Percentiles rank a stretch among this genome's conserved stretches.
Conservation (phyloP, 352 stramenopile species). For the Halophytophthora polymorphica region DNA sequence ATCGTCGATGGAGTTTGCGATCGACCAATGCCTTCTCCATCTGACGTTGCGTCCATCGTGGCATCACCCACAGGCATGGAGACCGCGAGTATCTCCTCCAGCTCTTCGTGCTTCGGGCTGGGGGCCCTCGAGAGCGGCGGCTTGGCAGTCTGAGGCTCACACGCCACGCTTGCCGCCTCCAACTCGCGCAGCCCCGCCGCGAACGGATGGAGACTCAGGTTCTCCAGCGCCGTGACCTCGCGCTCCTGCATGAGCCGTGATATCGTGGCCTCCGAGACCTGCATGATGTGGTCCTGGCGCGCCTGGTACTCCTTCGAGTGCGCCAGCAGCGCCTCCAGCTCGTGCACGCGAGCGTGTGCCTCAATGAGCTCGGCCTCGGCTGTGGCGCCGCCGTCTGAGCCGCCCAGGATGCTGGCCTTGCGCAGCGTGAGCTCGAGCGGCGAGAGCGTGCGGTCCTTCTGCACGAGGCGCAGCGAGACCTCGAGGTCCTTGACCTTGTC, state of each 20-base stretch:
- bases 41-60: background rate
- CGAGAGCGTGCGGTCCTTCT: constrained; percentile 60
- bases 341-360: constrained; percentile 41
- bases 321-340: constrained; percentile 53
- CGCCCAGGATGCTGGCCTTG: constrained; percentile 55
- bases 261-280: constrained; percentile 58
- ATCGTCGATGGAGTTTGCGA: too few species aligned
- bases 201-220: constrained; percentile 37
- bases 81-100: constrained; percentile 12
- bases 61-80: background rate
- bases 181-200: too few species aligned
- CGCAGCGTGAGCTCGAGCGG: constrained; percentile 59
- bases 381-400: constrained; percentile 37
- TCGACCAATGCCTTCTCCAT: constrained; percentile 1
- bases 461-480: constrained; percentile 56
- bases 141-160: constrained; percentile 3
- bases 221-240: constrained; percentile 40
- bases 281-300: constrained; percentile 62
- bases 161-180: too few species aligned
- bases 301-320: constrained; percentile 58
- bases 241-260: constrained; percentile 59
- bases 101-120: constrained; percentile 10
- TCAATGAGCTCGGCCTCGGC: constrained; percentile 59
- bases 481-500: constrained; percentile 76
- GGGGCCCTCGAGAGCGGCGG: constrained; percentile 10